These are phyloP conservation scores for Exophiala alcalophila DNA, from an alignment of 2,329 filamentous ascomycete genomes.

Conservation along the genomic window DNA sequence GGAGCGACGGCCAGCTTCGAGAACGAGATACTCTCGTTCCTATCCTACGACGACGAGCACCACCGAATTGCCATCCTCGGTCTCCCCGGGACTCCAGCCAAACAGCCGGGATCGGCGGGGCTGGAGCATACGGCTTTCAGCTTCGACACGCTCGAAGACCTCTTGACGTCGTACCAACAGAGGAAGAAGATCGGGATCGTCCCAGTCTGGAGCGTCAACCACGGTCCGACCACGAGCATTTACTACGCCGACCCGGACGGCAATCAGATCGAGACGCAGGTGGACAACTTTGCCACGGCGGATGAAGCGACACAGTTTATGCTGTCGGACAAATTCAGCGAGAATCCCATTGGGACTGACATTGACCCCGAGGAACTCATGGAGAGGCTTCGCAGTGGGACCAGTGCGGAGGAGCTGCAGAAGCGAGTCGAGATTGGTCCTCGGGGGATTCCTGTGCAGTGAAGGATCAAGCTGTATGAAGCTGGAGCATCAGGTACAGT, in stretches of 20 bases:
- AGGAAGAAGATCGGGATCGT: slow-evolving; percentile 6
- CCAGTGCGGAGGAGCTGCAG: neutral
- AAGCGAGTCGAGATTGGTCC: slow-evolving; percentile 1
- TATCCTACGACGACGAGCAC: slow-evolving; percentile 10
- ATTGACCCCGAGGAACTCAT: slow-evolving; percentile 12
- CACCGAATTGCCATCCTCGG: slow-evolving; percentile 46
- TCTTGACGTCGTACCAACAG: slow-evolving; percentile 39
- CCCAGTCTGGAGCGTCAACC: slow-evolving; percentile 48
- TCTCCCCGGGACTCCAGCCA: slow-evolving; percentile 27
- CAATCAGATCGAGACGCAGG: slow-evolving; percentile 47
- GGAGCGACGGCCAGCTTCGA: slow-evolving; percentile 2
- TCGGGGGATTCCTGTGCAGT: neutral
- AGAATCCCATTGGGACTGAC: slow-evolving; percentile 14
- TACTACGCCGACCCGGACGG: slow-evolving; percentile 52
- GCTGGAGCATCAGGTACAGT: too few species aligned
- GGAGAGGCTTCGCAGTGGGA: neutral
- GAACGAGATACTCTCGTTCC: slow-evolving; percentile 9
- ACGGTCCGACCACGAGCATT: slow-evolving; percentile 48
- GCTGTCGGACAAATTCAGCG: slow-evolving; percentile 3
- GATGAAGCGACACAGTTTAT: slow-evolving; percentile 5
- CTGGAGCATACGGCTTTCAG: slow-evolving; percentile 4
- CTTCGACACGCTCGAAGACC: slow-evolving; percentile 1
- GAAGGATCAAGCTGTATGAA: neutral
- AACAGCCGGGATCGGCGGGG: neutral
- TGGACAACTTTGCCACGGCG: slow-evolving; percentile 5